Evolutionary conservation across 306 rosid genomes (phyloP).

Genomic region (Nissolia schottii): DNA sequence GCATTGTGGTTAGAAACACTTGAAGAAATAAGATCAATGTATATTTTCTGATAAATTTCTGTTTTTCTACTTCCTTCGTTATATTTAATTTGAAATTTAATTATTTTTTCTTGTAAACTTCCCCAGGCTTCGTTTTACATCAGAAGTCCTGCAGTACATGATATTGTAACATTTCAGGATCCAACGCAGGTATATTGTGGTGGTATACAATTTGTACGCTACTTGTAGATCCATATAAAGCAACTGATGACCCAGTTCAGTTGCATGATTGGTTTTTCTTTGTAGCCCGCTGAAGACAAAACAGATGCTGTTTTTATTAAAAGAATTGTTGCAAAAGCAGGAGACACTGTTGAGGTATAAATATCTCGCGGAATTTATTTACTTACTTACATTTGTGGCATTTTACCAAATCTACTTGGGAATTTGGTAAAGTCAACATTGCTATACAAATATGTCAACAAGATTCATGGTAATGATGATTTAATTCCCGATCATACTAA

Average conservation of each 20-base stretch:
- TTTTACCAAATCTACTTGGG: not conserved
- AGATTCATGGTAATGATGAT: not conserved
- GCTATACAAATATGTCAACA: not conserved
- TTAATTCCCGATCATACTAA: not conserved
- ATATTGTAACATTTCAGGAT: slow-evolving; percentile 68
- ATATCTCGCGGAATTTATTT: not conserved
- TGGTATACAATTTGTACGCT: slow-evolving; percentile 9
- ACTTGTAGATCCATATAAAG: slow-evolving; percentile 1
- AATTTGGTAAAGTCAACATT: slow-evolving; percentile 4
- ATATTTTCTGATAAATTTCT: not conserved
- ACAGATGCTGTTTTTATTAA: slow-evolving; percentile 57
- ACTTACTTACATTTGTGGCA: not conserved
- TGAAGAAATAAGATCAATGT: not conserved
- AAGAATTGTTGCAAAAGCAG: slow-evolving; percentile 84
- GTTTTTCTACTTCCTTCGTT: not conserved
- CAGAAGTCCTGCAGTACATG: slow-evolving; percentile 62
- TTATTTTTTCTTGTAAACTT: slow-evolving; percentile 9
- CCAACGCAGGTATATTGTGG: slow-evolving; percentile 69
- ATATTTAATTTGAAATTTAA: slow-evolving; percentile 16
- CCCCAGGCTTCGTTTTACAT: slow-evolving; percentile 68
- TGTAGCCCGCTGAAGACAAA: slow-evolving; percentile 44
- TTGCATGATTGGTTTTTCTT: slow-evolving; percentile 32
- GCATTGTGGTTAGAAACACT: not conserved
- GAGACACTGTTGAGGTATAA: slow-evolving; percentile 76
- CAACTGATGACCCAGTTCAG: slow-evolving; percentile 3